Base-by-base conservation (phyloP, 306 rosid genomes). In the Prunus armeniaca region DNA sequence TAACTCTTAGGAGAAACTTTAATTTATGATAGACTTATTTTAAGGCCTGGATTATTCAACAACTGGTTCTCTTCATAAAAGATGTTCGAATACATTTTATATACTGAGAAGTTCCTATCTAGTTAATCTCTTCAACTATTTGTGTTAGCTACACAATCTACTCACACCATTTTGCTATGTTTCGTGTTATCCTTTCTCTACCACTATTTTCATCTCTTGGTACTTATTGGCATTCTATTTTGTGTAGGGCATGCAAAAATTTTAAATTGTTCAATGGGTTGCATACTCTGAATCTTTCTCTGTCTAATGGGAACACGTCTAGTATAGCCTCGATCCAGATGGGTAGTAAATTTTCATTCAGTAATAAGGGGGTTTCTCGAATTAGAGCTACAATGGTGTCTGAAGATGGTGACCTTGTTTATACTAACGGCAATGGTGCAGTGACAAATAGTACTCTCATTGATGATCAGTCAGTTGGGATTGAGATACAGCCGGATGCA, bases 391-490 rank as follows among this genome's bases (percentile, higher is more conserved):
- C 89, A 11, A 56, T 91, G 64, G 75, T 78, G 30, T 73, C 91
- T 24, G 91, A 84, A 49, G 93, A 76, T 34, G 91, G 87, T 32
- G 91, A 76, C 61, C 60, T 87, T 62, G 63, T 84, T 79, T 81
- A 81, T 86, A 38, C 89, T 72, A 76, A 82, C 18, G 82, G 71
- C 71, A 82, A 73, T 60, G 75, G n/a, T 49, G 69, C 76, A 27
- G 47, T 78, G 66, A 71, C 61, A 24, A 82, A 64, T 19, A 41
- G 66, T 68, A 64, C 57, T 69, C 67, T 76, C 38, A 28, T 58
- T 74, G 69, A 65, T 38, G 81, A 67, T 71, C 75, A 79, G 38
- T 60, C 78, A 66, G 64, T 76, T 47, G 72, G 84, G 64, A 75
- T 76, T 67, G 77, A 74, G 69, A 65, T 54, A 43, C 77, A 69